phyloP scores from a whole-genome alignment of 495 filamentous ascomycete species.

The Annulohypoxylon bovei region DNA sequence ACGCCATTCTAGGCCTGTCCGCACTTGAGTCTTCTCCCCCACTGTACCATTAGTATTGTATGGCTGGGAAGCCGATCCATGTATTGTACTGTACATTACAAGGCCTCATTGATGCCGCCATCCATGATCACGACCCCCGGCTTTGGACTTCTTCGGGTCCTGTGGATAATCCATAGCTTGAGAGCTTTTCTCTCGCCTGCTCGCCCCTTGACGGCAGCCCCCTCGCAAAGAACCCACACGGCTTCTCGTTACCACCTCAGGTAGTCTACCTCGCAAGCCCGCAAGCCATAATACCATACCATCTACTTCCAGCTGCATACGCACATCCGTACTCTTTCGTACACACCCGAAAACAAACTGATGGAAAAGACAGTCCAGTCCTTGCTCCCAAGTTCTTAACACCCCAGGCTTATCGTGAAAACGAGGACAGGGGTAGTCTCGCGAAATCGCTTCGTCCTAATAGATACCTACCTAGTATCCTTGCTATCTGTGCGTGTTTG shows the following conservation, averaged over 20 bases:
- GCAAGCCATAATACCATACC: neutral
- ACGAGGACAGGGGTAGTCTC: constrained; percentile 31
- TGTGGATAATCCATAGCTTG: constrained; percentile 24
- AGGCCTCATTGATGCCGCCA: constrained; percentile 36
- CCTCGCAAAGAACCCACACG: constrained; percentile 28
- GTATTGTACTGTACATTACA: constrained; percentile 28
- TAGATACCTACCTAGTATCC: constrained; percentile 8
- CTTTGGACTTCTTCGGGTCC: constrained; percentile 26
- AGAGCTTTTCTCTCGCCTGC: constrained; percentile 24
- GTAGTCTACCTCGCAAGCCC: constrained; percentile 16
- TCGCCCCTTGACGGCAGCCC: constrained; percentile 20
- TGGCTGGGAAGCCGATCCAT: constrained; percentile 40
- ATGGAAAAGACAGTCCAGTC: constrained; percentile 25
- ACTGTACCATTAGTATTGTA: constrained; percentile 33
- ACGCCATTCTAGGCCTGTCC: constrained; percentile 30
- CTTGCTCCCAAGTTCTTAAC: constrained; percentile 24
- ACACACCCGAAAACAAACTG: constrained; percentile 32
- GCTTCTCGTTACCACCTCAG: constrained; percentile 22
- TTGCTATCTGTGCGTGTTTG: constrained; percentile 38
- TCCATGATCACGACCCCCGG: constrained; percentile 38
- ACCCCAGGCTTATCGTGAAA: constrained; percentile 39
- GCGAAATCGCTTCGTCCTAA: constrained; percentile 36
- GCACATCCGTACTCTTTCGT: constrained; percentile 20
- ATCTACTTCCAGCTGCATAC: constrained; percentile 14
- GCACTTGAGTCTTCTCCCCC: constrained; percentile 28